Percentiles rank a stretch among this genome's conserved stretches.
Evolutionary conservation across 768 basidiomycete species (phyloP).

Genomic region (Amanita rubescens): DNA sequence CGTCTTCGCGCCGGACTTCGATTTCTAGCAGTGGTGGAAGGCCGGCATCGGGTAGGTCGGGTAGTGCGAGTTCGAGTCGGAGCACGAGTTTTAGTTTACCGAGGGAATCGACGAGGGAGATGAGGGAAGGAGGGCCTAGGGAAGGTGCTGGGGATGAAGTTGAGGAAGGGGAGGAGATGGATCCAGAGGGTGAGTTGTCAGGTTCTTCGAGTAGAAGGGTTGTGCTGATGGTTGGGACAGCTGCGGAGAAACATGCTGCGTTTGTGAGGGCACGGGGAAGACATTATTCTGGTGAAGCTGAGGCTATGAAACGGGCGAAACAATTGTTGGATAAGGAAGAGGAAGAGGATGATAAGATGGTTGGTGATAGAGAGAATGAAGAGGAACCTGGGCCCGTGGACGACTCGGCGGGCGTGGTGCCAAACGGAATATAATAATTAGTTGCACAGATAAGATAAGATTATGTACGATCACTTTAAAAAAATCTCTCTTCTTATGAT

Average conservation of each 20-base stretch:
- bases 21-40: slow-evolving; percentile 60
- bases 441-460: slow-evolving; percentile 8
- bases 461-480: neutral
- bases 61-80: slow-evolving; percentile 59
- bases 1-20: slow-evolving; percentile 70
- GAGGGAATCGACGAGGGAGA: slow-evolving; percentile 54
- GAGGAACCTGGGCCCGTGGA: slow-evolving; percentile 19
- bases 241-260: slow-evolving; percentile 74
- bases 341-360: slow-evolving; percentile 32
- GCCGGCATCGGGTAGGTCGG: slow-evolving; percentile 53
- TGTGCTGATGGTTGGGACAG: too few relatives aligned
- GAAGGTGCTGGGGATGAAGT: slow-evolving; percentile 59
- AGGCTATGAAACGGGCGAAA: slow-evolving; percentile 83
- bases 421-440: slow-evolving; percentile 20
- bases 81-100: slow-evolving; percentile 83
- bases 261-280: slow-evolving; percentile 76
- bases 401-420: slow-evolving; percentile 5
- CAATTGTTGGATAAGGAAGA: slow-evolving; percentile 52
- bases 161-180: slow-evolving; percentile 78
- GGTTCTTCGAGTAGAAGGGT: too few relatives aligned
- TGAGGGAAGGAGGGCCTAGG: slow-evolving; percentile 46
- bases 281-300: slow-evolving; percentile 87
- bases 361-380: slow-evolving; percentile 17
- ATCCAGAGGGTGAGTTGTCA: slow-evolving; percentile 81
- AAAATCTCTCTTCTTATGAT: too few relatives aligned